Evolutionary conservation across 371 early-diverging fungal genomes (phyloP).

Genomic region (Parasitella parasitica): DNA sequence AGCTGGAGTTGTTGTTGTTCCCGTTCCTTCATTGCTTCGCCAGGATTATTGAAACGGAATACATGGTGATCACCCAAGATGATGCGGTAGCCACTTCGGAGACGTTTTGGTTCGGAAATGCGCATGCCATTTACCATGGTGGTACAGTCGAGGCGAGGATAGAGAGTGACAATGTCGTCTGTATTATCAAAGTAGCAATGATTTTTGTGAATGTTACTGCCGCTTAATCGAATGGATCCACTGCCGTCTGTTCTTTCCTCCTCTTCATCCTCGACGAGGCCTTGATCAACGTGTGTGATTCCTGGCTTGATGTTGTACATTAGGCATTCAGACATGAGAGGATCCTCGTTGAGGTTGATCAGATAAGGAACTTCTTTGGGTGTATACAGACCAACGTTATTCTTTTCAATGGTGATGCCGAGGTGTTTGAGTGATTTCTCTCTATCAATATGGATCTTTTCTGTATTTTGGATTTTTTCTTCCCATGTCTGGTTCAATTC

Average conservation of each 20-base stretch:
- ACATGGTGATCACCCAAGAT: conserved; percentile 82
- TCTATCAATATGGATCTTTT: conserved; percentile 66
- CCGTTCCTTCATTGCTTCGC: conserved; percentile 75
- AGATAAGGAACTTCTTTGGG: conserved; percentile 82
- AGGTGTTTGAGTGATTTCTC: conserved; percentile 73
- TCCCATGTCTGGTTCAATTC: conserved; percentile 82
- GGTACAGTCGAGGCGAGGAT: conserved; percentile 58
- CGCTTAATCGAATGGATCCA: conserved; percentile 74
- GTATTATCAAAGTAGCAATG: conserved; percentile 81
- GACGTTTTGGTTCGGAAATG: conserved; percentile 57
- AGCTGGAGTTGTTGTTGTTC: conserved; percentile 17
- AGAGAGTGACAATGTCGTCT: conserved; percentile 63
- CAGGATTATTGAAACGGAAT: conserved; percentile 87
- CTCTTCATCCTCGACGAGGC: conserved; percentile 28
- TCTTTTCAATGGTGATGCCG: conserved; percentile 71
- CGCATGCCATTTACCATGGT: conserved; percentile 81
- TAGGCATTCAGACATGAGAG: conserved; percentile 81
- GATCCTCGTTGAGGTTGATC: conserved; percentile 86
- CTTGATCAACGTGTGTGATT: conserved; percentile 66
- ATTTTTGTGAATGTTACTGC: conserved; percentile 64
- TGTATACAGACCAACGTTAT: conserved; percentile 72
- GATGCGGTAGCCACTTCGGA: conserved; percentile 79
- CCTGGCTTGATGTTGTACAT: conserved; percentile 81
- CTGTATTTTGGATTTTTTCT: conserved; percentile 71
- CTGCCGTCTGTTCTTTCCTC: not conserved